Evolutionary conservation across 441 rosid species (phyloP), one percentile per base, ranked within the genome.

Genomic region (Arabidopsis lyrata): DNA sequence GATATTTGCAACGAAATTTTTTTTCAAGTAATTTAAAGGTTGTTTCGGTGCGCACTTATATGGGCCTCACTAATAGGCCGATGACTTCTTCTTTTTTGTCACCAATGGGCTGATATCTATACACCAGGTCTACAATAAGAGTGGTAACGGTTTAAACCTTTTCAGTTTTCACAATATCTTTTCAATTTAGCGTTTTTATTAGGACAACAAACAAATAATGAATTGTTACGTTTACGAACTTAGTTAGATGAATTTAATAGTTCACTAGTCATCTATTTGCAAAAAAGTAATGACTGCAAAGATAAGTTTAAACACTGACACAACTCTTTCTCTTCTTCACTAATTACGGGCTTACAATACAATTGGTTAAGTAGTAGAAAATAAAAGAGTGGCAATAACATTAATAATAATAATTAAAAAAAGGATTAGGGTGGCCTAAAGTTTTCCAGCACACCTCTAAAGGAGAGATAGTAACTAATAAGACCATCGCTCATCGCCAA

Each of bases 371-470:
- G 20, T 38, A 62, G 38, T 48, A 55, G 66, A 69, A 54, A 18
- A 68, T 18, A 70, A 68, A 68, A 63, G 71, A 76, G 79, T 69
- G 66, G 68, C 56, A 31, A 70, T 49, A 70, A 63, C 71, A 63
- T 54, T 39, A 36, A n/a, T 1, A 18, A 34, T 9, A 27, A 22
- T 22, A 22, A 22, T 22, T 4, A 15, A 4, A 63, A 59, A 31
- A 42, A 10, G 55, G 16, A 39, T 62, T 31, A 70, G 80, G 72
- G 80, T 77, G 76, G 76, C 80, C 80, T 77, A 15, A 77, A 24
- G 73, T 71, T 22, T 71, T 35, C 29, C 58, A 77, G 77, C 80
- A 65, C 80, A 71, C 80, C 76, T 71, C 76, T 77, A 70, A 48
- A 47, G 8, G 55, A 44, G 35, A 44, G 29, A 69, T 15, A 14